phyloP scores from a whole-genome alignment of 805 yeast species.

The Wickerhamomyces bovis region DNA sequence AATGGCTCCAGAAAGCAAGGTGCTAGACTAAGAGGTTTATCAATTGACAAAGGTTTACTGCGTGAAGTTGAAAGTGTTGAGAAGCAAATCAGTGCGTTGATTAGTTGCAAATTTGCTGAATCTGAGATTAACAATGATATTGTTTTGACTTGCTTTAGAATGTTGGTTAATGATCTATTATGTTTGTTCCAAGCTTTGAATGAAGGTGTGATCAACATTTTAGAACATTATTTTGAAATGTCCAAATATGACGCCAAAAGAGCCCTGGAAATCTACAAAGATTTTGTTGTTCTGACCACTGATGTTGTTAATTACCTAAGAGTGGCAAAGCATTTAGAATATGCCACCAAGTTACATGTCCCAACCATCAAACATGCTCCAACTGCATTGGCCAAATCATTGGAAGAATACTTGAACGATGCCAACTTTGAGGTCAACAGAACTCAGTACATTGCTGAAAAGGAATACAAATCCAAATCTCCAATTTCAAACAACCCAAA shows the following conservation, averaged over 20 bases:
- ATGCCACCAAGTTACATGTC: constrained; percentile 81
- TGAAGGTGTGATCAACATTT: constrained; percentile 90
- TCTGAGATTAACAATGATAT: constrained; percentile 81
- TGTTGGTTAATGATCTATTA: constrained; percentile 84
- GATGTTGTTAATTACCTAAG: constrained; percentile 84
- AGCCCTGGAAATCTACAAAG: constrained; percentile 77
- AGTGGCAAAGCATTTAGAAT: constrained; percentile 83
- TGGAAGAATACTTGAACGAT: constrained; percentile 85
- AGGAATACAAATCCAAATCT: constrained; percentile 31
- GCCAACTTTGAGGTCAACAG: constrained; percentile 78
- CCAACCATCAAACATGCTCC: constrained; percentile 98
- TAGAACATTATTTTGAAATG: constrained; percentile 95
- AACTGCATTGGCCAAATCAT: constrained; percentile 78
- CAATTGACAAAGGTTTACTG: constrained; percentile 73
- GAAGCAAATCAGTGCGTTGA: constrained; percentile 67
- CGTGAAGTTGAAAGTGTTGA: constrained; percentile 84
- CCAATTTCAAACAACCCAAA: constrained; percentile 3
- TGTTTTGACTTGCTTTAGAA: constrained; percentile 73
- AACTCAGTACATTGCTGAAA: constrained; percentile 69
- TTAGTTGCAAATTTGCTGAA: constrained; percentile 71
- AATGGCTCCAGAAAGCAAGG: constrained; percentile 38
- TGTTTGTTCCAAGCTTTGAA: constrained; percentile 84
- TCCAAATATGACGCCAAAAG: constrained; percentile 79
- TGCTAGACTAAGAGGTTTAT: constrained; percentile 56
- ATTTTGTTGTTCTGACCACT: constrained; percentile 78